Evolutionary conservation across 805 yeast genomes (phyloP).

Genomic region (Ogataea zsoltii): DNA sequence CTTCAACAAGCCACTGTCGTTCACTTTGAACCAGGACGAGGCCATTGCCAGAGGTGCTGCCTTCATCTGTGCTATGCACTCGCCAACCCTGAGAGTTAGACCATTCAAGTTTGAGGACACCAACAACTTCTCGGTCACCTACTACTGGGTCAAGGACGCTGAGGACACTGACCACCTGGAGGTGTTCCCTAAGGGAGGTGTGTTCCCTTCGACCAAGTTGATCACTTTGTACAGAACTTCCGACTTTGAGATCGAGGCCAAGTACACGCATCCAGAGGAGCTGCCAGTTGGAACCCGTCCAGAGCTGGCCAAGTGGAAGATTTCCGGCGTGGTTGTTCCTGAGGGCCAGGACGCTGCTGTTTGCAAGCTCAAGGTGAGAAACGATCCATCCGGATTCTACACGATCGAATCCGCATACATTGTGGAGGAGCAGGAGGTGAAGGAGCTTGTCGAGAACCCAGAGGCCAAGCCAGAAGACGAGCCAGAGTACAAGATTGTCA

Average conservation of each 20-base stretch:
- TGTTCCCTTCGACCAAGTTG: slow-evolving; percentile 93
- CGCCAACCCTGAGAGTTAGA: slow-evolving; percentile 97
- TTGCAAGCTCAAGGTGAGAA: slow-evolving; percentile 91
- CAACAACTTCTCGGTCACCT: slow-evolving; percentile 89
- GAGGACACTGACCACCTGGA: slow-evolving; percentile 92
- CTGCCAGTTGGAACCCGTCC: slow-evolving; percentile 71
- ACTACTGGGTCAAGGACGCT: slow-evolving; percentile 90
- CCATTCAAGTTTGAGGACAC: slow-evolving; percentile 97
- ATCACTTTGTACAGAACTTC: slow-evolving; percentile 90
- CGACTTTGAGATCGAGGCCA: slow-evolving; percentile 85
- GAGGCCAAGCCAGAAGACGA: slow-evolving; percentile 63
- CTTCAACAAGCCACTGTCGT: slow-evolving; percentile 83
- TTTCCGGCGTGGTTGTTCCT: slow-evolving; percentile 80
- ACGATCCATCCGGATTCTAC: slow-evolving; percentile 95
- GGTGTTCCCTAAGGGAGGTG: slow-evolving; percentile 93
- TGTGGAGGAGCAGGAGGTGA: slow-evolving; percentile 84
- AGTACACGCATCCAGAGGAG: slow-evolving; percentile 72
- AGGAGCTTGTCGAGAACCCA: slow-evolving; percentile 78
- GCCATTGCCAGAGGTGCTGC: slow-evolving; percentile 99
- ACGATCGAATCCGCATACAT: slow-evolving; percentile 93
- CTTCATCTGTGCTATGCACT: slow-evolving; percentile 97
- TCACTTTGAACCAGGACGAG: slow-evolving; percentile 98
- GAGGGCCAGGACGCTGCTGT: slow-evolving; percentile 78
- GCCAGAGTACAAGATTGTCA: slow-evolving; percentile 86
- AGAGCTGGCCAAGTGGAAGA: slow-evolving; percentile 78